These are phyloP conservation scores for Schizosaccharomyces octosporus DNA, from an alignment of 805 yeast genomes.

Conservation along the genomic window DNA sequence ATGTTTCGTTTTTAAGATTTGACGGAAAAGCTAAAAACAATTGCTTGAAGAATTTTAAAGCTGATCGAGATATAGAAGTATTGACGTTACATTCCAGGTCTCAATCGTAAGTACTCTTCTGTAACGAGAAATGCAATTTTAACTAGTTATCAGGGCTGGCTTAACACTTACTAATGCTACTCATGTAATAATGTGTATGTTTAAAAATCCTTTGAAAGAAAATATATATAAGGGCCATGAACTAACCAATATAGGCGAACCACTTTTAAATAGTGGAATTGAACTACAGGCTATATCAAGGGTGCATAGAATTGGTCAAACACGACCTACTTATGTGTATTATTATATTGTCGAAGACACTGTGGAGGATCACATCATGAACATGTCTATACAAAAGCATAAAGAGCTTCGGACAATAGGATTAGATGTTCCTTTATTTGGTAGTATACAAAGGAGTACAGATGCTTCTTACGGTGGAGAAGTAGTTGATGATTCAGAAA, in stretches of 20 bases:
- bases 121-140: slow-evolving; percentile 32
- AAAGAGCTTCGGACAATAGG: slow-evolving; percentile 13
- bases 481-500: not conserved
- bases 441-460: not conserved
- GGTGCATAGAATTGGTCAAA: slow-evolving; percentile 81
- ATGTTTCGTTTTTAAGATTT: not conserved
- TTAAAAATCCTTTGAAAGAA: not conserved
- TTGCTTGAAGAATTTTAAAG: slow-evolving; percentile 6
- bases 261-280: slow-evolving; percentile 62
- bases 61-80: slow-evolving; percentile 40
- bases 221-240: no score
- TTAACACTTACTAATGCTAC: slow-evolving; percentile 75
- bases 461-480: not conserved
- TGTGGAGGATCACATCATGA: slow-evolving; percentile 69
- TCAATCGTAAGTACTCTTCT: not conserved
- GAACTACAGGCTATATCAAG: slow-evolving; percentile 84
- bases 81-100: slow-evolving; percentile 15
- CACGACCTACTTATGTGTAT: slow-evolving; percentile 65
- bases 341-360: slow-evolving; percentile 62
- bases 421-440: not conserved
- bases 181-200: slow-evolving; percentile 33
- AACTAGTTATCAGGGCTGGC: slow-evolving; percentile 59
- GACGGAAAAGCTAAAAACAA: not conserved
- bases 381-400: slow-evolving; percentile 39
- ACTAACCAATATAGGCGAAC: slow-evolving; percentile 40